Base-by-base conservation (phyloP, 2,329 filamentous ascomycete species). In the Diaporthe citrichinensis region DNA sequence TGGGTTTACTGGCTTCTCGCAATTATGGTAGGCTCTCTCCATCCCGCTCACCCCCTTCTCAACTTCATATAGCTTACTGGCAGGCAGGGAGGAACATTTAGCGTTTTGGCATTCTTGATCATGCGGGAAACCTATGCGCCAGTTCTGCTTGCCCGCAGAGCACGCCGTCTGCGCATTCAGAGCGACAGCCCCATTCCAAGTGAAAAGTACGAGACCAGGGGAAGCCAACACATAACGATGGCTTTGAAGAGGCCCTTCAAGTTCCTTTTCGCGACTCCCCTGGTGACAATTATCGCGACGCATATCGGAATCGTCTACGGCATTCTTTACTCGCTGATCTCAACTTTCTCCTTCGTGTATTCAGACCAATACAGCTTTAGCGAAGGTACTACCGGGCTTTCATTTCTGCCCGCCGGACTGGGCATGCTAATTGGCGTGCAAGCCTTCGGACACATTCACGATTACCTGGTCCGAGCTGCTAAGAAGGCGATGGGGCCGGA, bases 221-320 rank as follows among this genome's bases (percentile, higher is more conserved):
- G 78, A 15, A 20, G 44, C 9, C 9, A 53, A n/a, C 46, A 71
- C 28, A 28, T 71, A 7, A 34, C 2, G 14, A 36, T 36, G 14
- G 49, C 68, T 3, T 5, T 53, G 44, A n/a, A 83, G 5, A 86
- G 82, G n/a, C 85, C 83, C 53, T 76, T 81, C 28, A 88, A 88
- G 78, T 87, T 93, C 79, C 87, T 93, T 5, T 80, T 92, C 76
- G 84, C 85, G 7, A 88, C 85, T 1, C 89, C 87, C 9, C 88
- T 89, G 73, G 81, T 90, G 12, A 85, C 88, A 5, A 78, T 87
- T 25, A 84, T 90, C 41, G 86, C 88, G 0, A 77, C 91, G 1
- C 90, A 90, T 74, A 85, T 89, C 71, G 89, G 88, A 12, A 82
- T 91, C 51, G 82, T 88, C 0, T 92, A 90, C 78, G 90, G 89